Conservation (phyloP, 495 filamentous ascomycete genomes). For the Clavariopsis aquatica region DNA sequence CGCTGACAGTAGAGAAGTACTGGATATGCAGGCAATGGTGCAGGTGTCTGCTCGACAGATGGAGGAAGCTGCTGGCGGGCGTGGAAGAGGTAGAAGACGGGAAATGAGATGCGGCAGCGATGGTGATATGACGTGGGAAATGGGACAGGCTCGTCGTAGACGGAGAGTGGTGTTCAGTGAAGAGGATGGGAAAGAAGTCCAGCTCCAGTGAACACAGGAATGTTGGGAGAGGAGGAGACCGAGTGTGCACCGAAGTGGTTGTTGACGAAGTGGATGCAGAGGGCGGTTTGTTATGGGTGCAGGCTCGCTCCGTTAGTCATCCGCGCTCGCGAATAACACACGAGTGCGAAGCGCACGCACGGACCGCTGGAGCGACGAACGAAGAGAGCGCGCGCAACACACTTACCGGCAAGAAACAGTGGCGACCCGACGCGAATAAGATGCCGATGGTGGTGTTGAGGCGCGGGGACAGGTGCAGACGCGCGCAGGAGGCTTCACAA, state of each 20-base stretch:
- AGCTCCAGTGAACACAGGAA: conserved; percentile 30
- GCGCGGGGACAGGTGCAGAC: neutral
- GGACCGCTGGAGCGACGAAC: neutral
- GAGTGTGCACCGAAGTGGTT: conserved; percentile 26
- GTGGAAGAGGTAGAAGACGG: conserved; percentile 32
- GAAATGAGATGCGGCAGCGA: conserved; percentile 32
- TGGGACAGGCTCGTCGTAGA: conserved; percentile 15
- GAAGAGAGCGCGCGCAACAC: conserved; percentile 18
- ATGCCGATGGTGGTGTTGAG: neutral
- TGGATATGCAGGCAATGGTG: conserved; percentile 23
- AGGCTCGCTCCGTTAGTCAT: conserved; percentile 15
- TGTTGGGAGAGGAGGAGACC: conserved; percentile 2
- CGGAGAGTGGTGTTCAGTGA: conserved; percentile 9
- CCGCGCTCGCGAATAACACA: conserved; percentile 19
- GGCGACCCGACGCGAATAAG: conserved; percentile 9
- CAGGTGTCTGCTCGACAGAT: conserved; percentile 38
- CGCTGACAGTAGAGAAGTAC: conserved; percentile 23
- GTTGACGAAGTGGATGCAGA: conserved; percentile 22
- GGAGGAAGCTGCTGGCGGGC: conserved; percentile 21
- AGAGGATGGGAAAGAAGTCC: conserved; percentile 23
- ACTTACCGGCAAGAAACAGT: conserved; percentile 18
- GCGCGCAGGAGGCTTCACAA: neutral
- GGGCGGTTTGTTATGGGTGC: conserved; percentile 29
- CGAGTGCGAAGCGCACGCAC: conserved; percentile 14
- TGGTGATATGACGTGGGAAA: conserved; percentile 28